Evolutionary conservation across 2,329 filamentous ascomycete genomes (phyloP), one percentile per base, ranked within the genome.

Genomic region (Fusarium subglutinans): DNA sequence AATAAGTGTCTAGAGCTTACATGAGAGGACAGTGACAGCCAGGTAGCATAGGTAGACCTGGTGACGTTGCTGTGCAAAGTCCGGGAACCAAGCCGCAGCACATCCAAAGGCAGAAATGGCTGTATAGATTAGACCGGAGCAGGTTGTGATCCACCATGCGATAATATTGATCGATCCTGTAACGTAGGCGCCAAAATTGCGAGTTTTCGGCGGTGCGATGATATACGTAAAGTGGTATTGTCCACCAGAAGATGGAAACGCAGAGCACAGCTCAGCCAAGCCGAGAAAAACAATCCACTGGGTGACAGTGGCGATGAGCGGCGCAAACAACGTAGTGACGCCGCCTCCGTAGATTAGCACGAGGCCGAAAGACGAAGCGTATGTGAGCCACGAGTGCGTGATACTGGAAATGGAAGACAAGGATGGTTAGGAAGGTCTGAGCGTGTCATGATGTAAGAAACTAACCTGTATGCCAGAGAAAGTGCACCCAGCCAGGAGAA

Each of bases 1-100:
- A 10, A 17, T 0, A 13, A 0, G 1, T 0, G 0, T 14, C n/a
- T 13, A 7, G 0, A 9, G 8, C 50, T 53, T 53, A 53, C 50
- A 18, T 4, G 50, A 53, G 1, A 53, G 9, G 8, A 53, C 13
- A 1, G 37, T 53, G 17, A 53, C 3, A 14, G 8, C 22, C 1
- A 53, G 24, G 3, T 53, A 53, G 4, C 50, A 53, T 4, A 53
- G 50, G 22, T 53, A 53, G 3, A 53, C 50, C 4, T 53, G 50
- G 5, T 53, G 38, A 2, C 50, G 35, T 0, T 53, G 33, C 24
- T 53, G 50, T 3, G 33, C 50, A 26, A 53, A 53, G 0, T 53
- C 50, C 0, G 50, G 50, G 14, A 53, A 53, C 33, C 33, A 53
- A 1, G 50, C 50, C 2, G n/a, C 33, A 9, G 50, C 50, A 13